Percentiles rank a stretch among this genome's conserved stretches.
phyloP scores from a whole-genome alignment of 352 stramenopile species.

The Phytophthora aleatoria region DNA sequence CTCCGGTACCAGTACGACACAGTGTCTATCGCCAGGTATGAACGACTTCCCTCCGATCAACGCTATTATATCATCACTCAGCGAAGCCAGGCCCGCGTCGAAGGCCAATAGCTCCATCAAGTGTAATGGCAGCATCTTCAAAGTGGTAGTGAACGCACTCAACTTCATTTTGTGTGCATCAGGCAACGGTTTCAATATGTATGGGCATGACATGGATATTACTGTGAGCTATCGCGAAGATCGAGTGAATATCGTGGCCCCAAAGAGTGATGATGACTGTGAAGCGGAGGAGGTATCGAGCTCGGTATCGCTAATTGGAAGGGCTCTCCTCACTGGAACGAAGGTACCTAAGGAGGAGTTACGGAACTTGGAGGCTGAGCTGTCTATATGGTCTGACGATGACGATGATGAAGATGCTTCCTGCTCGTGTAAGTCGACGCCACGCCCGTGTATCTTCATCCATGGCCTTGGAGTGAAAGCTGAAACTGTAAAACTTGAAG shows the following conservation, averaged over 20 bases:
- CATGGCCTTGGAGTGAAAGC: slow-evolving; percentile 23
- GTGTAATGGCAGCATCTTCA: slow-evolving; percentile 13
- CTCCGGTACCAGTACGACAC: not conserved
- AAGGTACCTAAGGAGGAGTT: not conserved
- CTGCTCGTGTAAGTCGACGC: slow-evolving; percentile 24
- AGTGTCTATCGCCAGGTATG: slow-evolving; percentile 23
- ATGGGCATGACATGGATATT: slow-evolving; percentile 24
- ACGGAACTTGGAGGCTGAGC: slow-evolving; percentile 7
- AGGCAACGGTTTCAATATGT: slow-evolving; percentile 14
- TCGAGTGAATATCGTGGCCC: slow-evolving; percentile 10
- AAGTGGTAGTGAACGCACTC: slow-evolving; percentile 9
- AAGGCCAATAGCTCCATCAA: not conserved
- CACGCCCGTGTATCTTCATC: slow-evolving; percentile 29
- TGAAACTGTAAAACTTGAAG: slow-evolving; percentile 6
- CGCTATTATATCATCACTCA: slow-evolving; percentile 23
- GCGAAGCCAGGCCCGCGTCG: slow-evolving; percentile 11
- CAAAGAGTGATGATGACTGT: slow-evolving; percentile 8
- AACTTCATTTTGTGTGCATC: slow-evolving; percentile 18
- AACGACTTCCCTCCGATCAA: slow-evolving; percentile 30
- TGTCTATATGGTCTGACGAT: slow-evolving; percentile 9
- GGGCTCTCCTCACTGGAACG: slow-evolving; percentile 8
- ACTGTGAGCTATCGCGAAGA: slow-evolving; percentile 15
- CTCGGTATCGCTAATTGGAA: slow-evolving; percentile 6
- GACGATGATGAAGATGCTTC: slow-evolving; percentile 3
- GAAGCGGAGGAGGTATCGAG: slow-evolving; percentile 2